Percentiles rank a stretch among this genome's conserved stretches.
phyloP scores from a whole-genome alignment of 2,329 filamentous ascomycete species.

The Claviceps quebecensis region DNA sequence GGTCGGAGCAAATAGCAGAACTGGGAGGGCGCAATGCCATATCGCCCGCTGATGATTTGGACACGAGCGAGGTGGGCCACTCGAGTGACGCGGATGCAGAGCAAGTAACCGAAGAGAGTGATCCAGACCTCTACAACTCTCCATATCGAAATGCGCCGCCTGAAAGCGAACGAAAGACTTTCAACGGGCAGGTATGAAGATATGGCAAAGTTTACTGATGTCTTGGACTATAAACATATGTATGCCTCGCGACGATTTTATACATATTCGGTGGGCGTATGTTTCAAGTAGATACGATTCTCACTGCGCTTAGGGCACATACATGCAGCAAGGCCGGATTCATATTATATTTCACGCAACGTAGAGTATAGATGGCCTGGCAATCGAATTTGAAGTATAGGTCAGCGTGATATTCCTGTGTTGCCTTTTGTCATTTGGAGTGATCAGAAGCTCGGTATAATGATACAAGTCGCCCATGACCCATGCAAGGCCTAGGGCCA shows the following conservation, averaged over 20 bases:
- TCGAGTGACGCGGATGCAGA: conserved; percentile 19
- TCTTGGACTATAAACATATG: neutral
- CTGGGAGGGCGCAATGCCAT: conserved; percentile 6
- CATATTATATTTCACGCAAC: too few species aligned
- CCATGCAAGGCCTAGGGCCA: too few species aligned
- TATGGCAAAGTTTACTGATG: neutral
- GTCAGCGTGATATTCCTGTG: too few species aligned
- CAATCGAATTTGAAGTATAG: too few species aligned
- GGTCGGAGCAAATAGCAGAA: conserved; percentile 5
- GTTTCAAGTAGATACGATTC: neutral
- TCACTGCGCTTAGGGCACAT: neutral
- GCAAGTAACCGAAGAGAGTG: conserved; percentile 20
- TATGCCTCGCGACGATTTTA: neutral
- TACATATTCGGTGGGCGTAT: neutral
- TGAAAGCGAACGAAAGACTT: neutral
- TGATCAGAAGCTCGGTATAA: too few species aligned
- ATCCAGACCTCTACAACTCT: conserved; percentile 17
- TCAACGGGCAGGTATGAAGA: neutral
- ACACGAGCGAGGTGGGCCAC: conserved; percentile 19
- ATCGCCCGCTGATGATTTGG: conserved; percentile 16
- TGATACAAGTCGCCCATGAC: too few species aligned
- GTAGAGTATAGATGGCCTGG: too few species aligned
- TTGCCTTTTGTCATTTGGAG: too few species aligned
- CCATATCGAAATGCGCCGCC: neutral
- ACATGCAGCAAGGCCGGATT: neutral